Evolutionary conservation across 2,329 filamentous ascomycete genomes (phyloP).

Genomic region (Calonectria fujianensis): DNA sequence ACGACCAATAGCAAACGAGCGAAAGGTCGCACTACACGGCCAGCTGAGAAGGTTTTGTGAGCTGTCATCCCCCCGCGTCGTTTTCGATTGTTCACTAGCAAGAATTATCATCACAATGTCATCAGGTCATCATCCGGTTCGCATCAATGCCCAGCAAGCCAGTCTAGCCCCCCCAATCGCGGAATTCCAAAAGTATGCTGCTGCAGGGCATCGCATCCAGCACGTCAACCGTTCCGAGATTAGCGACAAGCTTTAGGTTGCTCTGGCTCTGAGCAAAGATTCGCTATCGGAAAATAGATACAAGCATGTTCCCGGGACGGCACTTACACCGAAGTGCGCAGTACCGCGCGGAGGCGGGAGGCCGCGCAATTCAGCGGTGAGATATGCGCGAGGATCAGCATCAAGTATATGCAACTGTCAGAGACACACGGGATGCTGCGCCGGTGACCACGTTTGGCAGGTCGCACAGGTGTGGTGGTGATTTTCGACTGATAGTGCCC

Average conservation of each 20-base stretch:
- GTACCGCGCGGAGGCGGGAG: constrained; percentile 14
- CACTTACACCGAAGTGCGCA: neutral
- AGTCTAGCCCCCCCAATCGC: constrained; percentile 21
- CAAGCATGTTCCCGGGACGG: neutral
- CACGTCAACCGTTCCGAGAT: constrained; percentile 35
- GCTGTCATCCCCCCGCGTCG: constrained; percentile 27
- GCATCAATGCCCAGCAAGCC: constrained; percentile 8
- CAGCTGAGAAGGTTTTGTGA: constrained; percentile 27
- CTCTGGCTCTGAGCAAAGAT: neutral
- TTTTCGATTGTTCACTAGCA: constrained; percentile 21
- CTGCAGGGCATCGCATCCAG: constrained; percentile 33
- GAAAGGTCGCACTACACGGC: constrained; percentile 28
- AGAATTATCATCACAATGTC: constrained; percentile 13
- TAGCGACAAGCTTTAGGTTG: constrained; percentile 31
- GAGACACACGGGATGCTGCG: constrained; percentile 5
- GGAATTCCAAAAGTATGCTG: constrained; percentile 9
- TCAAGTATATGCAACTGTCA: constrained; percentile 16
- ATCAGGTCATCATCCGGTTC: constrained; percentile 4
- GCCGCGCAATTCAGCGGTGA: constrained; percentile 33
- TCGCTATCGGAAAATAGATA: neutral
- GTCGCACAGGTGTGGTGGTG: constrained; percentile 17
- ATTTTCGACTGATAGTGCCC: constrained; percentile 8
- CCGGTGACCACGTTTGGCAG: constrained; percentile 36
- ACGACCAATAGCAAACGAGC: constrained; percentile 13
- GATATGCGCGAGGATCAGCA: constrained; percentile 24